phyloP scores from a whole-genome alignment of 1,284 basidiomycete species.

The Peniophora sp. region DNA sequence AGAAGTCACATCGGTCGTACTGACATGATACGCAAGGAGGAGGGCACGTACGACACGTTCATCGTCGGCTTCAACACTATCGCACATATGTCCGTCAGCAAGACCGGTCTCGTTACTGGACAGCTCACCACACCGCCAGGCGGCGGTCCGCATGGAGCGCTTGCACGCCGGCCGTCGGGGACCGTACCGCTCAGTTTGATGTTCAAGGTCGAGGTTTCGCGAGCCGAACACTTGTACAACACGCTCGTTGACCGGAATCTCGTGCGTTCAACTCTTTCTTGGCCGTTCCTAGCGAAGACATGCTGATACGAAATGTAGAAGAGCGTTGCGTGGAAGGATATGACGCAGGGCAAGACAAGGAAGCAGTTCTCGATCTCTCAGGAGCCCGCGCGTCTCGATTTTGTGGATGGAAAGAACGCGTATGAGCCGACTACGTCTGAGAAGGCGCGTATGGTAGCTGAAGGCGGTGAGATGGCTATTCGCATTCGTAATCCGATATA shows the following conservation, averaged over 20 bases:
- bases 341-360: neutral
- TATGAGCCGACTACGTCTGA: conserved; percentile 3
- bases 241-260: neutral
- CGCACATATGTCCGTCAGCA: conserved; percentile 25
- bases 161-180: conserved; percentile 15
- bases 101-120: conserved; percentile 22
- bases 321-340: conserved; percentile 4
- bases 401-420: conserved; percentile 1
- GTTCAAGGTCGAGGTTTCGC: conserved; percentile 25
- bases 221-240: neutral
- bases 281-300: conserved; percentile 3
- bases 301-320: conserved; percentile 16
- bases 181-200: conserved; percentile 21
- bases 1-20: neutral
- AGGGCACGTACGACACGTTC: conserved; percentile 33
- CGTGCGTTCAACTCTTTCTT: neutral
- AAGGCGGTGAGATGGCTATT: conserved; percentile 6
- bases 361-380: conserved; percentile 10
- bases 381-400: conserved; percentile 11
- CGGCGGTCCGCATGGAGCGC: conserved; percentile 24
- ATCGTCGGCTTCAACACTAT: conserved; percentile 37
- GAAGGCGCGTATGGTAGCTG: conserved; percentile 7
- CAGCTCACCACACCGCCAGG: conserved; percentile 28
- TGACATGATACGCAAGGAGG: conserved; percentile 18
- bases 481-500: neutral